A percentile compares a stretch with the other conserved stretches of the same genome.
These are phyloP conservation scores for Clonostachys solani DNA, from an alignment of 2,329 filamentous ascomycete genomes.

Conservation along the genomic window DNA sequence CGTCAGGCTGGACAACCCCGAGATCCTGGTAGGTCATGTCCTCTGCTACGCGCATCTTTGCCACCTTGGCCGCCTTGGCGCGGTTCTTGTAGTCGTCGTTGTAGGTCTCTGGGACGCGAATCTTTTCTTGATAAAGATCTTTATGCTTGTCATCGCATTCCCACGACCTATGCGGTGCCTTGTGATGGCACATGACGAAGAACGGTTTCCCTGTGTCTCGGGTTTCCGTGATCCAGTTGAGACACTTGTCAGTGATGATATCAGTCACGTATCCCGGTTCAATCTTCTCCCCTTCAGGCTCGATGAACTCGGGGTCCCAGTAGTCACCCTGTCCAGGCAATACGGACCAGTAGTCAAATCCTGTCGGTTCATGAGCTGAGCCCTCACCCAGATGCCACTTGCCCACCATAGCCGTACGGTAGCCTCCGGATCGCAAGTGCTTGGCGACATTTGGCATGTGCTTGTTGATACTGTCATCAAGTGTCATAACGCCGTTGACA, in stretches of 20 bases:
- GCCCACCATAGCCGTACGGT: constrained; percentile 46
- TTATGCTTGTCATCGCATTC: constrained; percentile 44
- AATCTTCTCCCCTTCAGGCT: constrained; percentile 19
- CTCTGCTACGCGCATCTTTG: constrained; percentile 46
- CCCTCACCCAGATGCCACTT: constrained; percentile 52
- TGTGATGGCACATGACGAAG: constrained; percentile 54
- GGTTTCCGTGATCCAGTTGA: constrained; percentile 29
- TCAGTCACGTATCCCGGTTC: constrained; percentile 43
- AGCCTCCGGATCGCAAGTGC: constrained; percentile 36
- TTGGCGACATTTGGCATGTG: constrained; percentile 47
- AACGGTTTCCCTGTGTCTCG: constrained; percentile 34
- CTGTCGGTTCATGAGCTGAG: constrained; percentile 35
- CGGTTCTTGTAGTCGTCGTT: constrained; percentile 50
- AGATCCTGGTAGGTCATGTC: constrained; percentile 47
- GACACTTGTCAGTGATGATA: constrained; percentile 44
- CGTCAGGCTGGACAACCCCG: constrained; percentile 46
- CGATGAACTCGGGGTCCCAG: constrained; percentile 45
- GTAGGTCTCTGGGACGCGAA: constrained; percentile 45
- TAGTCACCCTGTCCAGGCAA: constrained; percentile 48
- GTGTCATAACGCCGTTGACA: constrained; percentile 45
- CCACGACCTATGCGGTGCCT: constrained; percentile 49
- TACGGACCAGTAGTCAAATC: constrained; percentile 48
- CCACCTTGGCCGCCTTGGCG: constrained; percentile 39
- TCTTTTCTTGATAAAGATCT: constrained; percentile 37
- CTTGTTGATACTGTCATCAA: constrained; percentile 44